Evolutionary conservation across 495 filamentous ascomycete species (phyloP).

Genomic region (Aspergillus wentii): DNA sequence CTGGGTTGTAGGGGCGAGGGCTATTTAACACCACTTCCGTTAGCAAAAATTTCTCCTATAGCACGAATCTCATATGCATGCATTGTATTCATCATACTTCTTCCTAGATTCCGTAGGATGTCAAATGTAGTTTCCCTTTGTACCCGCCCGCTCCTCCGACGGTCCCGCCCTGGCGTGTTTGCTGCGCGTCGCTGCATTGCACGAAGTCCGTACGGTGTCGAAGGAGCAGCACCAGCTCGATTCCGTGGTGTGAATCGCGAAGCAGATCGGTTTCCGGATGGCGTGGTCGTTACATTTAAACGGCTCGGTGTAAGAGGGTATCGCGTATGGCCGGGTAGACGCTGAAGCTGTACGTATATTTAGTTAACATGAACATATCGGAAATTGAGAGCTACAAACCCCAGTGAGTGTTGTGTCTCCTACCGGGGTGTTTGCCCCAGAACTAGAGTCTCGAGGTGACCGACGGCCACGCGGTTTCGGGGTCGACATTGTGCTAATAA

Average conservation of each 20-base stretch:
- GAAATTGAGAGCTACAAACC: constrained; percentile 19
- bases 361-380: constrained; percentile 2
- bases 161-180: constrained; percentile 65
- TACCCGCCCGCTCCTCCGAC: constrained; percentile 59
- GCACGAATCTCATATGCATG: neutral
- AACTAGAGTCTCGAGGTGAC: constrained; percentile 21
- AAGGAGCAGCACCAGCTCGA: constrained; percentile 36
- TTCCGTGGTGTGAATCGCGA: constrained; percentile 33
- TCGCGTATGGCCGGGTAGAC: constrained; percentile 28
- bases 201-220: constrained; percentile 70
- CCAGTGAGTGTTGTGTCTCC: constrained; percentile 29
- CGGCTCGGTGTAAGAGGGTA: constrained; percentile 39
- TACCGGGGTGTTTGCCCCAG: constrained; percentile 22
- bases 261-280: constrained; percentile 30
- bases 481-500: constrained; percentile 26
- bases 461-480: constrained; percentile 32
- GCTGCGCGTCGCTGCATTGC: constrained; percentile 71
- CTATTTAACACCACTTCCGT: constrained; percentile 15
- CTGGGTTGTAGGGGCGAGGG: constrained; percentile 55
- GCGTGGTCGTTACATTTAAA: constrained; percentile 24
- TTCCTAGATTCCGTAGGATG: constrained; percentile 60
- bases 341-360: constrained; percentile 24
- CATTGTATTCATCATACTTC: constrained; percentile 26
- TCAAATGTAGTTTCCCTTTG: constrained; percentile 75
- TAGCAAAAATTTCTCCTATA: neutral